Evolutionary conservation across 192 early-diverging fungal species (phyloP).

Genomic region (Chytriomyces hyalinus): DNA sequence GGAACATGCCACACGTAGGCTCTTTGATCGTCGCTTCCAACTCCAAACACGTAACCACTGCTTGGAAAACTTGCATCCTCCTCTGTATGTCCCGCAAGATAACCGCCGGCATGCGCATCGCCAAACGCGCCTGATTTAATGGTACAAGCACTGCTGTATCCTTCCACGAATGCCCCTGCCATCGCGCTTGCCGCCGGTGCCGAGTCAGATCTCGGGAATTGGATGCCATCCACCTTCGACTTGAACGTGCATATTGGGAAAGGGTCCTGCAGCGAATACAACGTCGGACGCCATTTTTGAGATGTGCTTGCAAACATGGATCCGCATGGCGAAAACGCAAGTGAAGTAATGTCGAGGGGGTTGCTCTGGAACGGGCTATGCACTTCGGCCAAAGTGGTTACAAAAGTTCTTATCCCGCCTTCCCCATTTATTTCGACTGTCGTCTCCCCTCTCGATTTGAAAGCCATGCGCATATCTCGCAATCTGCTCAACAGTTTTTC

Average conservation of each 20-base stretch:
- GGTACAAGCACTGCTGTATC: slow-evolving; percentile 17
- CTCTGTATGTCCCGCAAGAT: neutral
- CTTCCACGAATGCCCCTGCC: neutral
- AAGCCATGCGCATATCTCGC: slow-evolving; percentile 12
- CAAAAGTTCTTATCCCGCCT: too few species aligned
- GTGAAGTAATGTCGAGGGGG: slow-evolving; percentile 15
- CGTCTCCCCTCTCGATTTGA: neutral
- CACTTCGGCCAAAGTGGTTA: neutral
- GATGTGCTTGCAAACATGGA: slow-evolving; percentile 17
- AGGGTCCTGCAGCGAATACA: slow-evolving; percentile 19
- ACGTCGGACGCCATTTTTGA: slow-evolving; percentile 29
- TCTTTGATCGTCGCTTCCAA: slow-evolving; percentile 32
- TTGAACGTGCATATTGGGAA: slow-evolving; percentile 16
- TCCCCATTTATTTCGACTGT: too few species aligned
- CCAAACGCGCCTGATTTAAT: slow-evolving; percentile 29
- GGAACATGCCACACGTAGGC: slow-evolving; percentile 36
- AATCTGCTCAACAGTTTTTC: neutral
- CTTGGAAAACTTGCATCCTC: neutral
- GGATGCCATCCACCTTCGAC: slow-evolving; percentile 16
- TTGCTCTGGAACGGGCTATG: neutral
- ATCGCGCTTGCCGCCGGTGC: neutral
- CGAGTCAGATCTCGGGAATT: slow-evolving; percentile 4
- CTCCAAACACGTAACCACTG: slow-evolving; percentile 21
- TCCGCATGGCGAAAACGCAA: slow-evolving; percentile 33
- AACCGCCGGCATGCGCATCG: neutral